These are phyloP conservation scores for Porphyra umbilicalis DNA, from an alignment of 31 red algal genomes.

Conservation along the genomic window DNA sequence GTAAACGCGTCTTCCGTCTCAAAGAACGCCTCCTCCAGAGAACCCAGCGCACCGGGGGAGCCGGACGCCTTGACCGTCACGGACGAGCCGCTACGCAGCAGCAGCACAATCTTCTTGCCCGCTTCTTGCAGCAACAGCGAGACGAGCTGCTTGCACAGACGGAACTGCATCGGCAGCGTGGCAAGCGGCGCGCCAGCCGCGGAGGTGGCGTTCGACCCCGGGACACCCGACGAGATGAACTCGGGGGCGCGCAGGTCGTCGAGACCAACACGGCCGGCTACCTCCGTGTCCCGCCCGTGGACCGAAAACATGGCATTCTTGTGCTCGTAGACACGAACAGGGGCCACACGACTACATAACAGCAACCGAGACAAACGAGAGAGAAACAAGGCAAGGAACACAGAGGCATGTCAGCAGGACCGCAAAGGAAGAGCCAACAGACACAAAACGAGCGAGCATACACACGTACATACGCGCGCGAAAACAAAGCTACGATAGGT, in stretches of 20 bases:
- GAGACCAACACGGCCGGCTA: slow-evolving; percentile 1
- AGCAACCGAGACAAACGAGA: background rate
- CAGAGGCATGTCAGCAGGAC: background rate
- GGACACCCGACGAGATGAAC: slow-evolving; percentile 17
- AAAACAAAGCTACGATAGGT: background rate
- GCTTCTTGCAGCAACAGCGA: slow-evolving; percentile 12
- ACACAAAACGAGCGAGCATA: background rate
- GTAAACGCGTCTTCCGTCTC: background rate
- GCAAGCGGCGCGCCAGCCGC: background rate
- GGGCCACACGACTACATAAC: background rate
- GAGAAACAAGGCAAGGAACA: background rate
- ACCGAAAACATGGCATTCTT: slow-evolving; percentile 35
- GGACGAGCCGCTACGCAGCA: slow-evolving; percentile 11
- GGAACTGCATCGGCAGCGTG: slow-evolving; percentile 33
- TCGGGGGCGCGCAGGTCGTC: slow-evolving; percentile 21
- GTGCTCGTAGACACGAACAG: slow-evolving; percentile 34
- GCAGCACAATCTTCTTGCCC: slow-evolving; percentile 19
- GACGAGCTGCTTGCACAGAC: slow-evolving; percentile 20
- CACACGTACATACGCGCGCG: background rate
- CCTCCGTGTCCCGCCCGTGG: slow-evolving; percentile 10
- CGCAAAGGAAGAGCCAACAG: background rate
- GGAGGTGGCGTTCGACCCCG: slow-evolving; percentile 17
- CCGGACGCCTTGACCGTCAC: background rate
- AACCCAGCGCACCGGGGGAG: background rate
- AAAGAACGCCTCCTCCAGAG: background rate